A percentile compares a stretch with the other conserved stretches of the same genome.
These are phyloP conservation scores for Nymphaea thermarum DNA, from an alignment of 164 flowering plant genomes.

Conservation along the genomic window DNA sequence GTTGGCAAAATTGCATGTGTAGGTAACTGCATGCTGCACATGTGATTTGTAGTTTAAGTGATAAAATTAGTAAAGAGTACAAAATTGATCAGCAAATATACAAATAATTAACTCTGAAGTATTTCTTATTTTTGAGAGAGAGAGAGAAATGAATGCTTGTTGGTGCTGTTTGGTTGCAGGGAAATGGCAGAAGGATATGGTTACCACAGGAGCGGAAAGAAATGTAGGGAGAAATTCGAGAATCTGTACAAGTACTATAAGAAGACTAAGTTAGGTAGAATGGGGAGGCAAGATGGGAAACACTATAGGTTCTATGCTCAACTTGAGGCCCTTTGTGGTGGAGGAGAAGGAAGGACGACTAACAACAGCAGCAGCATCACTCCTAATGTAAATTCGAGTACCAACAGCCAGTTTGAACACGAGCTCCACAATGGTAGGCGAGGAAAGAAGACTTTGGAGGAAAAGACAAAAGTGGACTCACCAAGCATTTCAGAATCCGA, in stretches of 20 bases:
- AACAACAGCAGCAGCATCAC: constrained; percentile 5
- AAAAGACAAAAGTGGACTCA: background rate
- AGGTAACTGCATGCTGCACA: too few relatives aligned
- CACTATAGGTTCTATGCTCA: constrained; percentile 90
- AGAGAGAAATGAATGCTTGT: background rate
- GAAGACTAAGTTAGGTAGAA: constrained; percentile 93
- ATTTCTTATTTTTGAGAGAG: background rate
- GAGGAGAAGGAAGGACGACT: constrained; percentile 2
- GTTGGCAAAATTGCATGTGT: too few relatives aligned
- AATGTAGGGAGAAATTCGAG: constrained; percentile 96
- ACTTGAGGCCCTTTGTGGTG: constrained; percentile 93
- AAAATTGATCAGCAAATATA: background rate
- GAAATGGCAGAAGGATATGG: constrained; percentile 86
- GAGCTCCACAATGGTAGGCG: background rate
- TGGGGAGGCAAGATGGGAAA: constrained; percentile 98
- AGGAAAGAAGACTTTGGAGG: background rate
- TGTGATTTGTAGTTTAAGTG: background rate
- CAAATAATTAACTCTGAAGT: background rate
- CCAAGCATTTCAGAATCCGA: background rate
- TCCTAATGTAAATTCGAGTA: background rate
- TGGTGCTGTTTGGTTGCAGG: constrained; percentile 21
- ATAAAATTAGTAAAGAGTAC: background rate
- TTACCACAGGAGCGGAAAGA: constrained; percentile 88
- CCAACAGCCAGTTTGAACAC: background rate
- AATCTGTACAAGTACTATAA: constrained; percentile 95